Evolutionary conservation across 2,329 filamentous ascomycete genomes (phyloP).

Genomic region (Aspergillus sp.): DNA sequence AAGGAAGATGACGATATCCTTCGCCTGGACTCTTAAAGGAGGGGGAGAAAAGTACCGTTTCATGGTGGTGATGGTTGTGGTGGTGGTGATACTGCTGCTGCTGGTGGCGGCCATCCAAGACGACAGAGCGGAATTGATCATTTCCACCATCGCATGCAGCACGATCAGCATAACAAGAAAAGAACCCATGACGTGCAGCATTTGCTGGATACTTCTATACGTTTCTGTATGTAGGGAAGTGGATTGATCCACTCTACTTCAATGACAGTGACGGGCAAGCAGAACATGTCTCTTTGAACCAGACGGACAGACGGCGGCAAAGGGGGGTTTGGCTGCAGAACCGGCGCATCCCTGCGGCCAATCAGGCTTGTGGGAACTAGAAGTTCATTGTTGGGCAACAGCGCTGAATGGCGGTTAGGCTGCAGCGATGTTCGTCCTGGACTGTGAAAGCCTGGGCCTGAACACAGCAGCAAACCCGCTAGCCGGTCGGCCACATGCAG

Average conservation of each 20-base stretch:
- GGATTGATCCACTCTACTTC: slow-evolving; percentile 5
- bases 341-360: neutral
- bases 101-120: neutral
- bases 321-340: slow-evolving; percentile 5
- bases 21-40: neutral
- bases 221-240: slow-evolving; percentile 1
- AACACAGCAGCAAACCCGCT: neutral
- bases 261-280: neutral
- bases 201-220: neutral
- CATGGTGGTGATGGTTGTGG: neutral
- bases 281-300: neutral
- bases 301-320: neutral
- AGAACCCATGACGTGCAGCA: neutral
- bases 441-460: neutral
- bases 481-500: neutral
- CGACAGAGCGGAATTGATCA: neutral
- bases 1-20: neutral
- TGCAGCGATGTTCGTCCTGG: neutral
- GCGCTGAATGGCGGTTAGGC: slow-evolving; percentile 7
- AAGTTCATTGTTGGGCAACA: neutral
- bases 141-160: neutral
- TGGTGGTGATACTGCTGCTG: neutral
- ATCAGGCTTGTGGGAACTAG: neutral
- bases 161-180: neutral
- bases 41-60: neutral